These are phyloP conservation scores for Amanita polypyramis DNA, from an alignment of 768 basidiomycete genomes.

Conservation along the genomic window DNA sequence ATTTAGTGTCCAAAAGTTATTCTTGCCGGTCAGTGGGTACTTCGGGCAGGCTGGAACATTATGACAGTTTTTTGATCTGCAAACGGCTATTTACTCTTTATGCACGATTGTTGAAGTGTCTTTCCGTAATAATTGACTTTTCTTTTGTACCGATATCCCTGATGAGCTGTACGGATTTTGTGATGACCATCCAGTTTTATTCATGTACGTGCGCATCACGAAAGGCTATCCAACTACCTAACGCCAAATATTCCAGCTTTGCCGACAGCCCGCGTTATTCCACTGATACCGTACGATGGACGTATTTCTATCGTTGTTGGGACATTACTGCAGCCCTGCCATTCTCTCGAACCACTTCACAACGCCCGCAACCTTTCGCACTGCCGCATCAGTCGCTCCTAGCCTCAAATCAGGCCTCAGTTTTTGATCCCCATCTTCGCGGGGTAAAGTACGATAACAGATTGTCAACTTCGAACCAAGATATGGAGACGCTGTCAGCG, in stretches of 20 bases:
- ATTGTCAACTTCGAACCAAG: slow-evolving; percentile 52
- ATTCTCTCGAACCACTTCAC: slow-evolving; percentile 68
- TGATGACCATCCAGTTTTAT: too few relatives aligned
- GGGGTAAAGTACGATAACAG: slow-evolving; percentile 74
- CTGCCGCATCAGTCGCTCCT: slow-evolving; percentile 55
- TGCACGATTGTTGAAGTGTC: not conserved
- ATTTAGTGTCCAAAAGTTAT: not conserved
- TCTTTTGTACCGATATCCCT: too few relatives aligned
- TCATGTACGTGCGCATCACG: too few relatives aligned
- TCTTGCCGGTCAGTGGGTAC: not conserved
- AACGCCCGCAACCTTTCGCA: slow-evolving; percentile 54
- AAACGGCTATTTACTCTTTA: not conserved
- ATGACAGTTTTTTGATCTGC: not conserved
- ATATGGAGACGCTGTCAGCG: slow-evolving; percentile 59
- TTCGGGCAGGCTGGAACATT: not conserved
- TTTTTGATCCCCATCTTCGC: slow-evolving; percentile 42
- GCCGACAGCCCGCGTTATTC: too few relatives aligned
- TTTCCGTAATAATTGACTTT: not conserved
- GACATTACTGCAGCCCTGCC: slow-evolving; percentile 43
- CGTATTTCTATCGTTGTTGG: too few relatives aligned
- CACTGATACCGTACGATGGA: too few relatives aligned
- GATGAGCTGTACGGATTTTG: too few relatives aligned
- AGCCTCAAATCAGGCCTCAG: slow-evolving; percentile 67
- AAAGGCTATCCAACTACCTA: too few relatives aligned
- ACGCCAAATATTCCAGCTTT: too few relatives aligned